These are phyloP conservation scores for Naganishia albida DNA, from an alignment of 1,284 basidiomycete genomes.

Conservation along the genomic window DNA sequence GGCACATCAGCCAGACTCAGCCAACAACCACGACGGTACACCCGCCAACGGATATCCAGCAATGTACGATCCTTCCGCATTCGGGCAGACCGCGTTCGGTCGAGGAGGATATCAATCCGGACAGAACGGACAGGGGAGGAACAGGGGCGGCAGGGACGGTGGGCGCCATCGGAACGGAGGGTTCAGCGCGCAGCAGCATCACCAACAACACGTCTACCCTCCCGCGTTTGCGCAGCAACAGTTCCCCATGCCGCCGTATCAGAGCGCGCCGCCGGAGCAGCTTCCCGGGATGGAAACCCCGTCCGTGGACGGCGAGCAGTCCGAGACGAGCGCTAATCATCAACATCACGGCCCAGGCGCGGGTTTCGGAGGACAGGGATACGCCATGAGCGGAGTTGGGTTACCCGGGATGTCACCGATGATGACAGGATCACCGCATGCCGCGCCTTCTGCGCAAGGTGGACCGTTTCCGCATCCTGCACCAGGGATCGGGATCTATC, in stretches of 20 bases:
- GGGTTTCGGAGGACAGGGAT: not conserved
- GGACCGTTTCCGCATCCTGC: conserved; percentile 5
- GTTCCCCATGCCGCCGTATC: not conserved
- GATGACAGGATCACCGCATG: not conserved
- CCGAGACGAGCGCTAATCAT: not conserved
- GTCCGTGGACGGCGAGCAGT: not conserved
- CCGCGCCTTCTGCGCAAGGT: not conserved
- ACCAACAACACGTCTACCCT: not conserved
- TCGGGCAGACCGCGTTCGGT: not conserved
- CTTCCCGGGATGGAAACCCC: not conserved
- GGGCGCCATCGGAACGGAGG: not conserved
- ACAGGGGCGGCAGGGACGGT: conserved; percentile 7
- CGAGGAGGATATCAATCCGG: not conserved
- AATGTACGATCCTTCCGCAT: conserved; percentile 5
- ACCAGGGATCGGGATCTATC: conserved; percentile 24
- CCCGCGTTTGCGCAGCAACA: conserved; percentile 6
- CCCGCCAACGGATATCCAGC: not conserved
- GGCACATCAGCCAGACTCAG: too few relatives aligned
- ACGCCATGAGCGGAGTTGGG: not conserved
- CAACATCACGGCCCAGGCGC: not conserved
- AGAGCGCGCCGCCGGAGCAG: not conserved
- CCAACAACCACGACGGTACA: too few relatives aligned
- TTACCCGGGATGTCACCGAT: conserved; percentile 16
- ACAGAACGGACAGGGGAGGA: conserved; percentile 6
- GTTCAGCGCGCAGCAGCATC: not conserved